These are phyloP conservation scores for Clausena lansium DNA, from an alignment of 345 rosid species.

Conservation along the genomic window DNA sequence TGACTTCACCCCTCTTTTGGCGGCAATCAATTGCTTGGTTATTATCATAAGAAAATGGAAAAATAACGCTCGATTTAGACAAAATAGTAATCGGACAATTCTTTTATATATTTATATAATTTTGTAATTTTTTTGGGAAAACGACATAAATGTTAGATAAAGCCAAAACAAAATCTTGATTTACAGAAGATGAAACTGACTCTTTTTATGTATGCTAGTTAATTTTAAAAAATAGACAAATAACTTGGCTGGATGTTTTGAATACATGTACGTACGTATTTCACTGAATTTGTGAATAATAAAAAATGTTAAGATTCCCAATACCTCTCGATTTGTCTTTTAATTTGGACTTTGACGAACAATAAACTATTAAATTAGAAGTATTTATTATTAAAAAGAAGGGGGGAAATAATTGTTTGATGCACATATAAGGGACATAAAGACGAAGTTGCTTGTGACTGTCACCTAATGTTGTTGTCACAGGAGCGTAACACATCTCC, in stretches of 20 bases:
- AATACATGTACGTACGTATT: background rate
- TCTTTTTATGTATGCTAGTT: background rate
- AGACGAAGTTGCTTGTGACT: slow-evolving; percentile 1
- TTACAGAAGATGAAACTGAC: background rate
- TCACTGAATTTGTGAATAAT: background rate
- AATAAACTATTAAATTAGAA: background rate
- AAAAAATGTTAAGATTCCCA: background rate
- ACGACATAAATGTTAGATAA: background rate
- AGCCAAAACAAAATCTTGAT: background rate
- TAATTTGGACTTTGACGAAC: slow-evolving; percentile 2
- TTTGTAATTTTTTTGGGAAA: background rate
- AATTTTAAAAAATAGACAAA: background rate
- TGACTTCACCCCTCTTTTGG: background rate
- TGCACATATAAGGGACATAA: background rate
- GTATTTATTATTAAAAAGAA: background rate
- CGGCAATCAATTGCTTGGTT: background rate
- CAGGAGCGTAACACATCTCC: background rate
- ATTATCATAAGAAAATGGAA: background rate
- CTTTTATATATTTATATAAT: background rate
- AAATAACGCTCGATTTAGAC: background rate
- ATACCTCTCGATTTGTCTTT: background rate
- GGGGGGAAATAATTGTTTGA: background rate
- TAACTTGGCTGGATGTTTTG: background rate
- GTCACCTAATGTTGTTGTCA: background rate
- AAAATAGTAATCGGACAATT: background rate